Conservation (phyloP, 768 basidiomycete species). For the Suillus sp. region DNA sequence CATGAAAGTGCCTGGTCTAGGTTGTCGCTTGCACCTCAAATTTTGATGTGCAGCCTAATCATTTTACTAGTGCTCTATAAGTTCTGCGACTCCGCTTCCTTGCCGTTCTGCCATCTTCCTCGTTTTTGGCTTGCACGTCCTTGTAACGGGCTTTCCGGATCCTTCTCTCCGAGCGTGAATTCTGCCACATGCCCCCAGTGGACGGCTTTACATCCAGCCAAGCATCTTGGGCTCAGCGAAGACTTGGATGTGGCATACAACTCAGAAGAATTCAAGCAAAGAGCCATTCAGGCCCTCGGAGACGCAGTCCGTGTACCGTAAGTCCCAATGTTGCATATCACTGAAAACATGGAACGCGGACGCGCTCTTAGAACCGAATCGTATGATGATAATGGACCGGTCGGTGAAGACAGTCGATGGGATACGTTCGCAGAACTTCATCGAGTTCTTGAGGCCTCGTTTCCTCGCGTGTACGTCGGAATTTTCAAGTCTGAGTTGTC, state of each 20-base stretch:
- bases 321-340: constrained; percentile 13
- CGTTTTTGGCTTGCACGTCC: neutral
- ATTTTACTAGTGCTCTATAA: constrained; percentile 5
- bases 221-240: constrained; percentile 29
- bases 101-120: neutral
- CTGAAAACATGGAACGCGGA: neutral
- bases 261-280: constrained; percentile 35
- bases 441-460: constrained; percentile 38
- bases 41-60: neutral
- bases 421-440: constrained; percentile 18
- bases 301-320: constrained; percentile 42
- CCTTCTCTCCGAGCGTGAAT: constrained; percentile 8
- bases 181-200: constrained; percentile 35
- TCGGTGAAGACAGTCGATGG: constrained; percentile 45
- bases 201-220: constrained; percentile 27
- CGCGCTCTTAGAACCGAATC: constrained; percentile 42
- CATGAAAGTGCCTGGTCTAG: neutral
- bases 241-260: constrained; percentile 31
- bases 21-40: neutral
- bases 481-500: neutral
- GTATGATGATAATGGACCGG: constrained; percentile 44
- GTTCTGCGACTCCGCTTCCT: neutral
- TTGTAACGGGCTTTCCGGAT: neutral
- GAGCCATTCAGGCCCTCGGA: constrained; percentile 33
- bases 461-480: constrained; percentile 55